These are phyloP conservation scores for Odonthalia washingtoniensis DNA, from an alignment of 31 red algal genomes.

Conservation along the genomic window DNA sequence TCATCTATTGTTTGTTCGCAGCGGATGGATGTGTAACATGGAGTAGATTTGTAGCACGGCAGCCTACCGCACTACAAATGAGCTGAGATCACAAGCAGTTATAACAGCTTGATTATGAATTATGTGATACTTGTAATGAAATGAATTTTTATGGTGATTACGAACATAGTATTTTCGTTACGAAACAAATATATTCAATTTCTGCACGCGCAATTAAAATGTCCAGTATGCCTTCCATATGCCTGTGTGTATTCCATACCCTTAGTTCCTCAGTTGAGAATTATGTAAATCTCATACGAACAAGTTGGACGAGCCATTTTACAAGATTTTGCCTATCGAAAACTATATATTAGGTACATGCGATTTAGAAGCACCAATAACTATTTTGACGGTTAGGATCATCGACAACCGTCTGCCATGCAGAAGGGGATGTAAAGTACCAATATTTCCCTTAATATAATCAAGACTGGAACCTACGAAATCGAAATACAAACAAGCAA, in stretches of 20 bases:
- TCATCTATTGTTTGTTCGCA: too few relatives aligned
- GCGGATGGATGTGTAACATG: too few relatives aligned
- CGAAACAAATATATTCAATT: conserved; percentile 77
- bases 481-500: conserved; percentile 79
- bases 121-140: too few relatives aligned
- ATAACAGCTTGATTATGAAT: too few relatives aligned
- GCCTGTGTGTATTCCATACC: conserved; percentile 63
- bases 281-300: conserved; percentile 73
- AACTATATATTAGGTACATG: conserved; percentile 63
- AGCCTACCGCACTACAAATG: too few relatives aligned
- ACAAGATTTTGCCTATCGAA: conserved; percentile 57
- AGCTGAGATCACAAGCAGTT: too few relatives aligned
- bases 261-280: conserved; percentile 84
- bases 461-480: conserved; percentile 88
- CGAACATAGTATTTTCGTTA: too few relatives aligned
- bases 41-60: too few relatives aligned
- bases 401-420: conserved; percentile 84
- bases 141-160: too few relatives aligned
- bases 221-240: conserved; percentile 73
- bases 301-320: conserved; percentile 86
- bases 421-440: conserved; percentile 85
- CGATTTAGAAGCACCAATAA: conserved; percentile 75
- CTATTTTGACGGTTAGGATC: conserved; percentile 80
- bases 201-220: conserved; percentile 71
- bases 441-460: conserved; percentile 84